A percentile compares a stretch with the other conserved stretches of the same genome.
These are phyloP conservation scores for Fusarium austroafricanum DNA, from an alignment of 2,329 filamentous ascomycete genomes.

Conservation along the genomic window DNA sequence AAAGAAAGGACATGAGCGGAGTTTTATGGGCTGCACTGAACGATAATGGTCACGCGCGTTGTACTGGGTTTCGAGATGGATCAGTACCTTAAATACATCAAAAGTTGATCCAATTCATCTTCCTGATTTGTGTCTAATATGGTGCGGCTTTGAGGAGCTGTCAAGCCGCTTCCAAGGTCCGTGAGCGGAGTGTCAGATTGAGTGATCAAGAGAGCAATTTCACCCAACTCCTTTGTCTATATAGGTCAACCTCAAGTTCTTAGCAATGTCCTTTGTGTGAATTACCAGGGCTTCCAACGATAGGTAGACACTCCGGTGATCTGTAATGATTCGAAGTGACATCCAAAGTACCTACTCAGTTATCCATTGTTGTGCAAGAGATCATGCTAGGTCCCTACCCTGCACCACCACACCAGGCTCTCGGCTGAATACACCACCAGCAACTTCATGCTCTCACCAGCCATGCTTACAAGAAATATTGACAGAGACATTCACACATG, in stretches of 20 bases:
- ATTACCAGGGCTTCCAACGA: too few relatives aligned
- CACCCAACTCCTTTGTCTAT: too few relatives aligned
- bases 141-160: not conserved
- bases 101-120: slow-evolving; percentile 17
- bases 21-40: slow-evolving; percentile 32
- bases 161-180: too few relatives aligned
- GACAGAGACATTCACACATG: too few relatives aligned
- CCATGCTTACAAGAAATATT: not conserved
- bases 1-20: slow-evolving; percentile 38
- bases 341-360: too few relatives aligned
- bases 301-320: too few relatives aligned
- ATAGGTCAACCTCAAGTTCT: too few relatives aligned
- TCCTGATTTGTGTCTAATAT: not conserved
- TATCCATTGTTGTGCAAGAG: too few relatives aligned
- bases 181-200: too few relatives aligned
- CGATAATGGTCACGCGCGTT: slow-evolving; percentile 24
- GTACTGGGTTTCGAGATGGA: slow-evolving; percentile 16
- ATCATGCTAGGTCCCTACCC: not conserved
- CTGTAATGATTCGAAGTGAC: too few relatives aligned
- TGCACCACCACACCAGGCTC: not conserved
- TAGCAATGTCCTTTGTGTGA: too few relatives aligned
- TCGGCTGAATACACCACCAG: not conserved
- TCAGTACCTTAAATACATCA: slow-evolving; percentile 24
- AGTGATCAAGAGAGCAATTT: too few relatives aligned
- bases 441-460: not conserved